Conservation (phyloP, 2,329 filamentous ascomycete genomes). For the Penicillium sp. region DNA sequence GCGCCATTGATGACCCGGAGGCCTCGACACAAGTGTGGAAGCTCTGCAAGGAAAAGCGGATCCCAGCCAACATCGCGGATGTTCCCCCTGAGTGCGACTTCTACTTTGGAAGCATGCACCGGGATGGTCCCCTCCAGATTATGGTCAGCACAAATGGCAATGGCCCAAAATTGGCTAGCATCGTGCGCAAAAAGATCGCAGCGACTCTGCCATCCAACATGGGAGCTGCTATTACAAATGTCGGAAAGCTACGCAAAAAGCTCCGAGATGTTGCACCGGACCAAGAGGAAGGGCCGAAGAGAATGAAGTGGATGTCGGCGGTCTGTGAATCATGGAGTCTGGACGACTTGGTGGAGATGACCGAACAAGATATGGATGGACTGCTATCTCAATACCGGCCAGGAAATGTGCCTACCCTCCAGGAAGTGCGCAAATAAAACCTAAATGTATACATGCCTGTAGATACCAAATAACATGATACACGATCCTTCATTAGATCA, state of each 20-base stretch:
- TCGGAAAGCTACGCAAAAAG: constrained; percentile 77
- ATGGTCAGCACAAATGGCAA: constrained; percentile 99
- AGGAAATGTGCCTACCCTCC: constrained; percentile 38
- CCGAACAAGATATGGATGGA: constrained; percentile 78
- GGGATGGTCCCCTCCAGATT: constrained; percentile 91
- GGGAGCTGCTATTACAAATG: constrained; percentile 80
- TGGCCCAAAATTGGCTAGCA: constrained; percentile 84
- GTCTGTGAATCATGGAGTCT: constrained; percentile 86
- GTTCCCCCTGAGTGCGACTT: constrained; percentile 97
- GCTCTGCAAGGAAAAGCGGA: constrained; percentile 78
- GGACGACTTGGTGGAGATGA: constrained; percentile 80
- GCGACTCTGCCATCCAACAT: constrained; percentile 72
- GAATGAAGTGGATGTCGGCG: constrained; percentile 94
- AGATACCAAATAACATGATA: neutral
- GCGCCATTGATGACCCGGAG: constrained; percentile 87
- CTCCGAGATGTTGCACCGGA: constrained; percentile 74
- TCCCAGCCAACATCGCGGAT: constrained; percentile 94
- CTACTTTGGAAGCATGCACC: constrained; percentile 94
- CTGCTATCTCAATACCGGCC: constrained; percentile 72
- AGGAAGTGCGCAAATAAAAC: constrained; percentile 32
- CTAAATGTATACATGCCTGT: neutral
- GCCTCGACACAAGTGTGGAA: constrained; percentile 93
- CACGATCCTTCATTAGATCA: neutral
- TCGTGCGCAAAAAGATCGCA: constrained; percentile 81
- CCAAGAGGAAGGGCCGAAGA: constrained; percentile 72